Evolutionary conservation across 2,329 filamentous ascomycete species (phyloP).

Genomic region (Hirsutella rhossiliensis): DNA sequence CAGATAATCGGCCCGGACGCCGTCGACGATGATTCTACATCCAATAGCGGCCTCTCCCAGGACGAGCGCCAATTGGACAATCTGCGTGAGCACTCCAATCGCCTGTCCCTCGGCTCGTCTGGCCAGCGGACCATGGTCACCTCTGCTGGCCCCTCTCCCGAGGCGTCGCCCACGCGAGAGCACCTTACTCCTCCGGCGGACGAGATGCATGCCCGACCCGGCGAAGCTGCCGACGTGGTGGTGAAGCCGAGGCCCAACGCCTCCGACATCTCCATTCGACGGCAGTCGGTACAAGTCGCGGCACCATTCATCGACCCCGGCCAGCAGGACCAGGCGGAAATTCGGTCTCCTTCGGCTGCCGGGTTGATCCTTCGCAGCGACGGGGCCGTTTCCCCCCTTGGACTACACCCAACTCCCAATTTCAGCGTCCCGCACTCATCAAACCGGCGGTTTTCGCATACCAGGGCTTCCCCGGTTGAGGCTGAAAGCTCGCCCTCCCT

Average conservation of each 20-base stretch:
- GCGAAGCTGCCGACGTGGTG: slow-evolving; percentile 16
- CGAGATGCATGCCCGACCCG: slow-evolving; percentile 8
- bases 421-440: slow-evolving; percentile 40
- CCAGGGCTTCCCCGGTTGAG: slow-evolving; percentile 15
- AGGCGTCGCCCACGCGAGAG: slow-evolving; percentile 42
- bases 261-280: slow-evolving; percentile 35
- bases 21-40: slow-evolving; percentile 41
- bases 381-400: slow-evolving; percentile 3
- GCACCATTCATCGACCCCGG: slow-evolving; percentile 28
- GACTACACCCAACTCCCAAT: slow-evolving; percentile 28
- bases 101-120: slow-evolving; percentile 48
- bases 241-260: slow-evolving; percentile 38
- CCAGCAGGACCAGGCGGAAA: neutral
- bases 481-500: slow-evolving; percentile 5
- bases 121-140: slow-evolving; percentile 48
- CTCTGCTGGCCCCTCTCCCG: slow-evolving; percentile 45
- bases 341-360: slow-evolving; percentile 5
- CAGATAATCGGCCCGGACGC: slow-evolving; percentile 10
- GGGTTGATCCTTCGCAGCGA: slow-evolving; percentile 1
- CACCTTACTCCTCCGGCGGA: slow-evolving; percentile 21
- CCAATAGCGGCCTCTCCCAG: slow-evolving; percentile 44
- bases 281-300: slow-evolving; percentile 38
- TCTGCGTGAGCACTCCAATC: slow-evolving; percentile 42
- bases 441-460: slow-evolving; percentile 31
- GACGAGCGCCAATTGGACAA: slow-evolving; percentile 47